Evolutionary conservation across 2,329 filamentous ascomycete species (phyloP).

Genomic region (Akanthomyces uredinophilus): DNA sequence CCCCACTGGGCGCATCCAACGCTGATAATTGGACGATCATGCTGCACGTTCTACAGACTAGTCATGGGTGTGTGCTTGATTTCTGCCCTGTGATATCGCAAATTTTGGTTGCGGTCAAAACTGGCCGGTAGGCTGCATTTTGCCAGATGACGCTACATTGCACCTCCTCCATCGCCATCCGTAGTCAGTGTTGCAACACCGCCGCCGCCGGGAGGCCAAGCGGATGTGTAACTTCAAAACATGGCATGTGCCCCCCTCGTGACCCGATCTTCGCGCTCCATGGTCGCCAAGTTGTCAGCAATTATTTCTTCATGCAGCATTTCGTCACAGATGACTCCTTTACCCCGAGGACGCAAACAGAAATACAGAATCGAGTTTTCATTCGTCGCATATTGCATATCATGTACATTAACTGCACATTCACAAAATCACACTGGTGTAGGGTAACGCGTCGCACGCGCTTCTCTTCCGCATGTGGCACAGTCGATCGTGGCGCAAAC

Average conservation of each 20-base stretch:
- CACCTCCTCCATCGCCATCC: not conserved
- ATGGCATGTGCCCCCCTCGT: too few species aligned
- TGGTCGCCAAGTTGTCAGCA: too few species aligned
- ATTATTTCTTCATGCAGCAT: too few species aligned
- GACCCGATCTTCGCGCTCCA: too few species aligned
- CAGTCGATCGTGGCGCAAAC: constrained; percentile 8
- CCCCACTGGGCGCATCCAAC: constrained; percentile 2
- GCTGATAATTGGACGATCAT: constrained; percentile 9
- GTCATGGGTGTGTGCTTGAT: not conserved
- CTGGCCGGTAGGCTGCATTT: not conserved
- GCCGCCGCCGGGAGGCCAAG: too few species aligned
- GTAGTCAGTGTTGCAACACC: too few species aligned
- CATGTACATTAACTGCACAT: too few species aligned
- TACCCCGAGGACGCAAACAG: too few species aligned
- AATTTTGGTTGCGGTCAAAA: not conserved
- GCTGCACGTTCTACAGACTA: constrained; percentile 4
- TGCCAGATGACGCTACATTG: not conserved
- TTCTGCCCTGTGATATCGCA: constrained; percentile 4
- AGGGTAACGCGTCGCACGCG: constrained; percentile 4
- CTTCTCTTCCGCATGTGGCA: not conserved
- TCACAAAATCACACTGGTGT: not conserved
- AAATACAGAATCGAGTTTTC: not conserved
- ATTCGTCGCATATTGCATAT: too few species aligned
- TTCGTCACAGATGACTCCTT: too few species aligned
- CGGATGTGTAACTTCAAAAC: too few species aligned